These are phyloP conservation scores for Eleusine coracana DNA, from an alignment of 176 grass and related monocot genomes.

Conservation along the genomic window DNA sequence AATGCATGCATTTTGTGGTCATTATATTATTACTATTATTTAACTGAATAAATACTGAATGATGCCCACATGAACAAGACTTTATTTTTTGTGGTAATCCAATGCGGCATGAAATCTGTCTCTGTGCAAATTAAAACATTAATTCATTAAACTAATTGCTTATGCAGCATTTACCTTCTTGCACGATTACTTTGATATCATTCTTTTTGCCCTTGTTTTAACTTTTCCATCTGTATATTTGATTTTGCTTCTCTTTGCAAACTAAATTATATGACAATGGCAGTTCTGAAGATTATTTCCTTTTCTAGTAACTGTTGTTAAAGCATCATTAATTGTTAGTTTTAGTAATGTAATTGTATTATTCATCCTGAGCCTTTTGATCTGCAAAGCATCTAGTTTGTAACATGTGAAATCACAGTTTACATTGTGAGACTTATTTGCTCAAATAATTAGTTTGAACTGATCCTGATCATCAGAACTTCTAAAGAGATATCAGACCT, in stretches of 20 bases:
- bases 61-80: neutral
- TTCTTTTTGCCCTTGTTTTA: neutral
- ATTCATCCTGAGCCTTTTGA: neutral
- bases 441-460: conserved; percentile 24
- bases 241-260: conserved; percentile 1
- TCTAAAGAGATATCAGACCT: conserved; percentile 98
- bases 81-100: conserved; percentile 1
- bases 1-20: neutral
- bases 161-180: conserved; percentile 7
- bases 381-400: conserved; percentile 17
- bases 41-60: conserved; percentile 18
- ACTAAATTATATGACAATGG: conserved; percentile 2
- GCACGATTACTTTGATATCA: neutral
- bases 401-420: conserved; percentile 7
- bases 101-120: neutral
- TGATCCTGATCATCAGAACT: conserved; percentile 61
- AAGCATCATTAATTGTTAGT: neutral
- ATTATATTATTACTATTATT: conserved; percentile 18
- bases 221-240: neutral
- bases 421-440: neutral
- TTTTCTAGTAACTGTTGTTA: conserved; percentile 13
- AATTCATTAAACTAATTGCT: neutral
- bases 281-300: neutral
- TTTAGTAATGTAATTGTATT: conserved; percentile 1
- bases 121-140: neutral